Base-by-base conservation (phyloP, 2,329 filamentous ascomycete species). In the Thielaviopsis euricoi region DNA sequence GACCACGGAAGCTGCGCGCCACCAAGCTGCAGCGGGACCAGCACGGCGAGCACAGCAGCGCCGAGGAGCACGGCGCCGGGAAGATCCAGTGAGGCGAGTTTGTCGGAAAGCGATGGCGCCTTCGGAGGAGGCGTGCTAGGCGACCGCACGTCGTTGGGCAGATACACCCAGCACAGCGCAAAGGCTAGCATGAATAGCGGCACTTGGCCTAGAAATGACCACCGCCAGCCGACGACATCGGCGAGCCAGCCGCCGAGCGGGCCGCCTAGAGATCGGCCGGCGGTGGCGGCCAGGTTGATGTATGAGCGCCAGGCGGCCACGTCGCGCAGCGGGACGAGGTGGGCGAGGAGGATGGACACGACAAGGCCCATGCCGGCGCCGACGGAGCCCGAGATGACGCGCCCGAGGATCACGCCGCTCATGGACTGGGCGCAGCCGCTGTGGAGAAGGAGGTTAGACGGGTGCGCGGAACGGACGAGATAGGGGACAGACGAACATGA, bases 211-310 rank as follows among this genome's bases (percentile, higher is more conserved):
- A 82, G 64, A 60, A 85, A 86, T 58, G 79, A 83, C 76, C 79
- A 84, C 22, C 84, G 73, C 83, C 83, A 87, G 10, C 83, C 83
- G 22, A 87, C 72, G 1, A 69, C 71, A 62, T 86, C 81, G 23
- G 81, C 81, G 12, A 87, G 75, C 37, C 78, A 74, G 1, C 83
- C 83, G 2, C 83, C 83, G 9, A 77, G 64, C 1, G 76, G 77
- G 0, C 76, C 77, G 1, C 77, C 77, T 0, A 79, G 63, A 51
- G 74, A 77, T 40, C 77, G 70, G 1, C 76, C 77, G 1, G 71
- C 70, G 0, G 77, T 79, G 12, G 74, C 71, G 12, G 75, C 72
- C 0, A 80, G 69, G 50, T 80, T 79, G 58, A 78, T 69, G 60
- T 76, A 78, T 12, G 74, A 73, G 54, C 76, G 71, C 77, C 77